Percentiles rank a stretch among this genome's conserved stretches.
Evolutionary conservation across 1,284 basidiomycete genomes (phyloP).

Genomic region (Kalmanozyma brasiliensis): DNA sequence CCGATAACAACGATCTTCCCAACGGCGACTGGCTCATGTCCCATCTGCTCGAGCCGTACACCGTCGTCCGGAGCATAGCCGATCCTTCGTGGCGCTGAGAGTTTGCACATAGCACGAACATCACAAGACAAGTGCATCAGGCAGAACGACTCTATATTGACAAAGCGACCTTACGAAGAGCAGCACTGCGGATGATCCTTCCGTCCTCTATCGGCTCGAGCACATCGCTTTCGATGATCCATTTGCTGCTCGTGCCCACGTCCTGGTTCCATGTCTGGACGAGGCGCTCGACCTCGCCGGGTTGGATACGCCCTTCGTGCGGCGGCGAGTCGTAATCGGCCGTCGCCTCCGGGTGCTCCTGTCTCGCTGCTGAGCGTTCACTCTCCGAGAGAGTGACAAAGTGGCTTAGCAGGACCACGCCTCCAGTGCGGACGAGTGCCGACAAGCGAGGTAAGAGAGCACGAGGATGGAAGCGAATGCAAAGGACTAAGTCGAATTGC

Average conservation of each 20-base stretch:
- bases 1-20: constrained; percentile 64
- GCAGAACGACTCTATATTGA: background rate
- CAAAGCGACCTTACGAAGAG: constrained; percentile 12
- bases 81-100: constrained; percentile 34
- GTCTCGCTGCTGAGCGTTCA: constrained; percentile 3
- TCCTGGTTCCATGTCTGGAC: constrained; percentile 17
- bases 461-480: constrained; percentile 40
- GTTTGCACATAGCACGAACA: background rate
- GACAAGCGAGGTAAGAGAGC: constrained; percentile 19
- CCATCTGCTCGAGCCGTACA: constrained; percentile 56
- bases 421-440: constrained; percentile 15
- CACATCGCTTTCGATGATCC: constrained; percentile 17
- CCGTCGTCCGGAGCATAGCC: constrained; percentile 32
- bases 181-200: constrained; percentile 32
- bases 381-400: constrained; percentile 25
- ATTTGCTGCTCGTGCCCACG: constrained; percentile 1
- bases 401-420: constrained; percentile 40
- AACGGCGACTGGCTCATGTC: constrained; percentile 63
- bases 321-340: constrained; percentile 38
- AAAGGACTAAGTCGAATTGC: constrained; percentile 30
- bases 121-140: background rate
- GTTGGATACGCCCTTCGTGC: constrained; percentile 32
- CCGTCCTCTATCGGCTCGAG: constrained; percentile 44
- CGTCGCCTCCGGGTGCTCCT: constrained; percentile 8
- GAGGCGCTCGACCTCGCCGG: constrained; percentile 26